Percentiles rank a stretch among this genome's conserved stretches.
Conservation (phyloP, 352 stramenopile genomes). For the Pythium rhizo-oryzae region DNA sequence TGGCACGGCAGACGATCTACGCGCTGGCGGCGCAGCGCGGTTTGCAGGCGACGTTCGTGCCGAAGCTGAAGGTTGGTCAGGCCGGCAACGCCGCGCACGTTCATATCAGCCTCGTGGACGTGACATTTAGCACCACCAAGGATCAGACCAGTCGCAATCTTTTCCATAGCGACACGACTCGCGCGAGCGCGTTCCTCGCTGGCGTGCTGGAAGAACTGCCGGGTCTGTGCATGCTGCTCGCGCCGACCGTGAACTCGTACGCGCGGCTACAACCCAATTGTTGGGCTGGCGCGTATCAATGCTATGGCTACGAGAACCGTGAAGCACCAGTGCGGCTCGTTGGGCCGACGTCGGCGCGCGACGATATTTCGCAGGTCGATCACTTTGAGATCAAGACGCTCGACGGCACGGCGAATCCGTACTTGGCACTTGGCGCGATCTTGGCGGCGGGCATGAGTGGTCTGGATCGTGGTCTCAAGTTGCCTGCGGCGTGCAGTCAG, state of each 20-base stretch:
- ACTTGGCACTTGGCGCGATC: conserved; percentile 34
- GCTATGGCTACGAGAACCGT: conserved; percentile 41
- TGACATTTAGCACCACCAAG: no score
- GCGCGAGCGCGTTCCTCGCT: conserved; percentile 20
- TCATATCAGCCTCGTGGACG: conserved; percentile 27
- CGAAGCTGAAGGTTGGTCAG: conserved; percentile 27
- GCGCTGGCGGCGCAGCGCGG: conserved; percentile 25
- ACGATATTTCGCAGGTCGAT: conserved; percentile 8
- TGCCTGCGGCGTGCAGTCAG: conserved; percentile 11
- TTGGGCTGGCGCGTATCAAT: conserved; percentile 35
- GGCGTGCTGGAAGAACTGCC: conserved; percentile 32
- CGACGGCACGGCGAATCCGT: conserved; percentile 37
- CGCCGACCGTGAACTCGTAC: conserved; percentile 34
- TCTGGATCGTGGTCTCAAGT: conserved; percentile 9
- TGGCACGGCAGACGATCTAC: conserved; percentile 32
- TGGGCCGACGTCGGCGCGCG: conserved; percentile 1
- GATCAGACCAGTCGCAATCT: no score
- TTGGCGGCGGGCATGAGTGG: conserved; percentile 31
- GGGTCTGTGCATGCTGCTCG: conserved; percentile 29
- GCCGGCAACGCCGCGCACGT: conserved; percentile 29
- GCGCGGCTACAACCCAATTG: conserved; percentile 34
- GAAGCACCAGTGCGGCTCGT: conserved; percentile 35
- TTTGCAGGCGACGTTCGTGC: conserved; percentile 28
- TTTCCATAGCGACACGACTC: conserved; percentile 6
- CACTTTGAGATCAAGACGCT: conserved; percentile 41